Evolutionary conservation across 2,329 filamentous ascomycete species (phyloP), one percentile per base, ranked within the genome.

Genomic region (Diaporthe australafricana): DNA sequence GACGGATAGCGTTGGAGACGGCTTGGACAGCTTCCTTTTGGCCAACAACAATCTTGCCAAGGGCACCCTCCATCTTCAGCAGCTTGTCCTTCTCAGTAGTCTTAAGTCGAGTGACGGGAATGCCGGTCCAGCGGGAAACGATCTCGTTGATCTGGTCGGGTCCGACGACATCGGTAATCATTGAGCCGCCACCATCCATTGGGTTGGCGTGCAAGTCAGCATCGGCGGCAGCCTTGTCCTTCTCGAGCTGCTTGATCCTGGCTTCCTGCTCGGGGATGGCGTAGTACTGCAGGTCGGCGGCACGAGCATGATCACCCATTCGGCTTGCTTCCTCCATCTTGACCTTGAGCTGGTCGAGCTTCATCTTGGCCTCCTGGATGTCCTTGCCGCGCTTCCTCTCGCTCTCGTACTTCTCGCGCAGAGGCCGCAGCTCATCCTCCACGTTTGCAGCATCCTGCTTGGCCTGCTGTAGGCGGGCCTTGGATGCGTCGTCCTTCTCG

Each of bases 141-240:
- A 99, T 99, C 80, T 98, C 96, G 81, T 99, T 98, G 87, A 99
- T 99, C 82, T 99, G 95, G 75, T 99, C 96, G 14, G 95, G 95
- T 7, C 96, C 96, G 75, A 99, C 96, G 57, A 96, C 90, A 80
- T 99, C 96, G 3, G 95, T 97, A 69, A 98, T 89, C 81, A 98
- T 92, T 30, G 94, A 90, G 68, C 91, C 90, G 70, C 89, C 89
- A 5, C 86, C 83, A 45, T 93, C 93, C 35, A 84, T 83, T 38
- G 84, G 84, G 12, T 80, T 81, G 7, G 85, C 84, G 77, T 86
- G 90, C n/a, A 92, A 84, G 17, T 88, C 89, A 12, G 91, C 92
- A 80, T 98, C 96, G 3, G 93, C 93, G 60, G 89, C 89, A 20
- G 90, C 89, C 82, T 97, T 96, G 74, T 96, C 92, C 65, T 86